phyloP scores from a whole-genome alignment of 2,329 filamentous ascomycete genomes.

The Neopestalotiopsis clavispora region DNA sequence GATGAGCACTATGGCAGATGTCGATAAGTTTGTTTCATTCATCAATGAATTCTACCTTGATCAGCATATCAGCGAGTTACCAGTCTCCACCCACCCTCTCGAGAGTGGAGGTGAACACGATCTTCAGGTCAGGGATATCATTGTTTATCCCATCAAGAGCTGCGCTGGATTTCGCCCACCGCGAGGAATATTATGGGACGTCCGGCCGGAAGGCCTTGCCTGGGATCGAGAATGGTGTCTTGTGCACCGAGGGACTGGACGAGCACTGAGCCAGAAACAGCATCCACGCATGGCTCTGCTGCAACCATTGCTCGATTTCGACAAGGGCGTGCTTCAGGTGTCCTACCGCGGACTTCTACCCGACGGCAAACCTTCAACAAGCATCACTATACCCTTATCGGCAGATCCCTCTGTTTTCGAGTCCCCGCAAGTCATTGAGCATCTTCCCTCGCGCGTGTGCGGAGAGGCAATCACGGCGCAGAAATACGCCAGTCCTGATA shows the following conservation, averaged over 20 bases:
- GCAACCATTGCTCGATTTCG: slow-evolving; percentile 74
- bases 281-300: slow-evolving; percentile 89
- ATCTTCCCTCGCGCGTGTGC: slow-evolving; percentile 72
- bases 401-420: slow-evolving; percentile 66
- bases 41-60: slow-evolving; percentile 69
- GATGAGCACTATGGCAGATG: slow-evolving; percentile 82
- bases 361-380: slow-evolving; percentile 31
- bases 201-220: slow-evolving; percentile 80
- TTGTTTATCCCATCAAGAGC: slow-evolving; percentile 92
- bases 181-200: slow-evolving; percentile 68
- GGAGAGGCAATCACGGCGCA: slow-evolving; percentile 77
- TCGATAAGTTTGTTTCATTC: slow-evolving; percentile 74
- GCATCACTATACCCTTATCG: slow-evolving; percentile 67
- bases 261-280: slow-evolving; percentile 85
- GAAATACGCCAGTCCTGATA: slow-evolving; percentile 67
- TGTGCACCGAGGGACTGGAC: slow-evolving; percentile 82
- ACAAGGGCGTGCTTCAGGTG: slow-evolving; percentile 68
- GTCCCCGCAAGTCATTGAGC: slow-evolving; percentile 40
- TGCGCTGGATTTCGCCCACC: slow-evolving; percentile 82
- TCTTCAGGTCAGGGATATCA: slow-evolving; percentile 67
- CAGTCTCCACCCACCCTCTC: background rate
- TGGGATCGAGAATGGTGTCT: slow-evolving; percentile 99
- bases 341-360: slow-evolving; percentile 45
- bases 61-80: background rate
- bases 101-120: slow-evolving; percentile 15